Evolutionary conservation across 2,329 filamentous ascomycete genomes (phyloP), one percentile per base, ranked within the genome.

Genomic region (Trichoderma sp.): DNA sequence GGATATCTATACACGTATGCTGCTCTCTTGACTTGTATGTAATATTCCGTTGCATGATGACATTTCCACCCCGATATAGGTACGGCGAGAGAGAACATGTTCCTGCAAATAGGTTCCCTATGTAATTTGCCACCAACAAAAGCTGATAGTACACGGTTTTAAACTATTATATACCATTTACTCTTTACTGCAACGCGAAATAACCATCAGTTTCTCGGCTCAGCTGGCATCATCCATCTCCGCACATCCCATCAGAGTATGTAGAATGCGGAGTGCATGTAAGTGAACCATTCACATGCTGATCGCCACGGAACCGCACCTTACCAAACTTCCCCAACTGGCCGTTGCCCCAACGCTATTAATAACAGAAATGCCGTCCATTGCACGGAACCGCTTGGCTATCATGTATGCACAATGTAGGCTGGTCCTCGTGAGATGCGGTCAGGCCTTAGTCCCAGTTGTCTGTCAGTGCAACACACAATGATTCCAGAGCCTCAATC

Each of bases 301-400:
- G 50, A 57, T 66, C 63, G 13, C 20, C 13, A 13, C 36, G 32
- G 32, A 26, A 39, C 20, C 32, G 34, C 58, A 53, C 20, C n/a
- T 32, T 28, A 28, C 20, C 34, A 63, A 63, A 28, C 12, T n/a
- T 36, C 23, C 47, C 47, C 28, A 61, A 34, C 26, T 30, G 32
- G 50, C 50, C 57, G 4, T 26, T 43, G 55, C 55, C 55, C 13
- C 36, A 68, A 47, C 64, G 6, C 55, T 36, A 69, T 69, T 69
- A 69, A 61, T 69, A 69, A 69, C 66, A 69, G 43, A 6, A 69
- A 69, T 15, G 26, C 39, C 20, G 6, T 23, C 47, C 28, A 69
- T 61, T 53, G 66, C 57, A 20, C 36, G 36, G 3, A 17, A 11
- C 32, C 15, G 13, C 36, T 5, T 23, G 28, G 32, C 55, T 26